These are phyloP conservation scores for Meyerozyma carpophila DNA, from an alignment of 1,139 yeast genomes.

Conservation along the genomic window DNA sequence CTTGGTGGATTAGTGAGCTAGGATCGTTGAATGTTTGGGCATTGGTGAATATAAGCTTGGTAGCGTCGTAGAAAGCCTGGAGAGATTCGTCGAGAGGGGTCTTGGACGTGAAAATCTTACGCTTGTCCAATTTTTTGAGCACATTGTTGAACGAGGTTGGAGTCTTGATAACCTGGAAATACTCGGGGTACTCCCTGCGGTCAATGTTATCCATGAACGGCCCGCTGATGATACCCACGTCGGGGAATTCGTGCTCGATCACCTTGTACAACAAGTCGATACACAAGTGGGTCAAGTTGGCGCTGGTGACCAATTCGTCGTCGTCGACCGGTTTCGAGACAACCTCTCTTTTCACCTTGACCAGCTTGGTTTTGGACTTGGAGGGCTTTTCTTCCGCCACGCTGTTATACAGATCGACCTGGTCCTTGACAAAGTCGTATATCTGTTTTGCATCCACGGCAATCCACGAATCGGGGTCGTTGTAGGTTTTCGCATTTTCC, in stretches of 20 bases:
- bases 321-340: constrained; percentile 7
- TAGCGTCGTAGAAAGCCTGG: constrained; percentile 43
- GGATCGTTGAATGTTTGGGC: constrained; percentile 57
- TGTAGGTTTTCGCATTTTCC: constrained; percentile 58
- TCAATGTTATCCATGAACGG: constrained; percentile 58
- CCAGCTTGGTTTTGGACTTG: constrained; percentile 16
- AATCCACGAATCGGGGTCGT: constrained; percentile 57
- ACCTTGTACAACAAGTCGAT: constrained; percentile 28
- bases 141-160: constrained; percentile 55
- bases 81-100: constrained; percentile 33
- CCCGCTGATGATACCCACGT: constrained; percentile 41
- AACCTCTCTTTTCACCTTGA: constrained; percentile 17
- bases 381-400: constrained; percentile 7
- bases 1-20: constrained; percentile 50
- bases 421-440: constrained; percentile 38
- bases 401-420: constrained; percentile 23
- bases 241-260: constrained; percentile 38
- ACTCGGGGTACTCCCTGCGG: constrained; percentile 54
- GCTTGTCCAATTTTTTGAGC: constrained; percentile 30
- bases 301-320: constrained; percentile 12
- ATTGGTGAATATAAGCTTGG: constrained; percentile 48
- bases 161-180: constrained; percentile 46
- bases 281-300: constrained; percentile 20
- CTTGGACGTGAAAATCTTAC: constrained; percentile 29
- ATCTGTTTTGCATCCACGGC: constrained; percentile 50